Percentiles rank a stretch among this genome's conserved stretches.
Conservation (phyloP, 2,329 filamentous ascomycete species). For the Sordariomycetes sp. region DNA sequence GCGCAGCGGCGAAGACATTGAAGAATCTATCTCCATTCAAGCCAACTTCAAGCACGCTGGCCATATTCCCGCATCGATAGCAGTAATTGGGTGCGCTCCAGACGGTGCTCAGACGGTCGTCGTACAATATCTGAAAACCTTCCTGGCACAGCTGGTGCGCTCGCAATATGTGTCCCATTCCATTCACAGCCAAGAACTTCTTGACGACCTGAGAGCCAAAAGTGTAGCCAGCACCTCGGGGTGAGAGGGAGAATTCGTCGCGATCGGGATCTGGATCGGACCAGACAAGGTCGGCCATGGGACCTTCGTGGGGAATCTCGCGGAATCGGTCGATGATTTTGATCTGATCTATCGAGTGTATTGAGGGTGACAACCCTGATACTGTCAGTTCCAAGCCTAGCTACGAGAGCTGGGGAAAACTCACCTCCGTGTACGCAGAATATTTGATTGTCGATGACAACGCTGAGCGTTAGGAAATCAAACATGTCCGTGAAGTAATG, state of each 20-base stretch:
- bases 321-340: constrained; percentile 99
- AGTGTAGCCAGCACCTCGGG: constrained; percentile 89
- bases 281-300: constrained; percentile 99
- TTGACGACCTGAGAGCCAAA: constrained; percentile 97
- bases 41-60: constrained; percentile 91
- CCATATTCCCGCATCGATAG: constrained; percentile 94
- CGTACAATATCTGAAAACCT: constrained; percentile 93
- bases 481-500: constrained; percentile 99
- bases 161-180: constrained; percentile 93
- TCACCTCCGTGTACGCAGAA: constrained; percentile 93
- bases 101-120: constrained; percentile 88
- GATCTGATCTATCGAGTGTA: constrained; percentile 98
- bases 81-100: constrained; percentile 98
- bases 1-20: constrained; percentile 95
- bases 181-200: constrained; percentile 95
- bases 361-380: constrained; percentile 70
- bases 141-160: constrained; percentile 99
- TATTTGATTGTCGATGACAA: constrained; percentile 97
- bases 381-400: constrained; percentile 1
- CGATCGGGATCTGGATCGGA: constrained; percentile 95
- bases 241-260: constrained; percentile 92
- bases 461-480: constrained; percentile 91
- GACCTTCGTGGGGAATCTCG: constrained; percentile 96
- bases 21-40: constrained; percentile 90
- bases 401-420: constrained; percentile 7